phyloP scores from a whole-genome alignment of 257 asterid genomes.

The Coffea eugenioides region DNA sequence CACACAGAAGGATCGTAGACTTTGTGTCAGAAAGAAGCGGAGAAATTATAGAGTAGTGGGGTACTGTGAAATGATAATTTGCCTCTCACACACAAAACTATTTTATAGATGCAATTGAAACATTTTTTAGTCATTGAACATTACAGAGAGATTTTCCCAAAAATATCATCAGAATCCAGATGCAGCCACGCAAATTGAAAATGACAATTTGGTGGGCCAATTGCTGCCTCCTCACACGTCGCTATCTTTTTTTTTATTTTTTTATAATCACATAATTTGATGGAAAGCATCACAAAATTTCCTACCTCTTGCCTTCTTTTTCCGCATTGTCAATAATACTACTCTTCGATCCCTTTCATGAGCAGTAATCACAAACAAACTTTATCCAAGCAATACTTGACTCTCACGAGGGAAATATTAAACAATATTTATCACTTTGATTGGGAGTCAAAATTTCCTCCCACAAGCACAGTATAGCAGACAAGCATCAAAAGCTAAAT shows the following conservation, averaged over 20 bases:
- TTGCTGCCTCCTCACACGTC: constrained; percentile 8
- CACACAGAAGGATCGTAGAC: no score
- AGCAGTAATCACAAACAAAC: neutral
- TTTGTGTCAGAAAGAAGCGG: no score
- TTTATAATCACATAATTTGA: constrained; percentile 3
- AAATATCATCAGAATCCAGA: neutral
- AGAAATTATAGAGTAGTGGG: no score
- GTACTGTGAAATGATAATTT: no score
- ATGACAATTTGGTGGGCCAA: constrained; percentile 8
- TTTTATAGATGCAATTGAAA: neutral
- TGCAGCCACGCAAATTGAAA: neutral
- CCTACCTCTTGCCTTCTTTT: neutral
- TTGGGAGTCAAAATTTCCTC: neutral
- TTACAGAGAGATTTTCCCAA: neutral
- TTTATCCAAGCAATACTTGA: neutral
- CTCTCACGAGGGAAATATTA: neutral
- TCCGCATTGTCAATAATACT: constrained; percentile 2
- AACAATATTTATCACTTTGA: neutral
- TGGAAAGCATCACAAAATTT: constrained; percentile 5
- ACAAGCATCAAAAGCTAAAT: neutral
- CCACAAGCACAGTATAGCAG: neutral
- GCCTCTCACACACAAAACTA: neutral
- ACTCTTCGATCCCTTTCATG: neutral
- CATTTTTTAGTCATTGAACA: neutral
- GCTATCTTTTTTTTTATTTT: neutral